Evolutionary conservation across 768 basidiomycete genomes (phyloP), one percentile per base, ranked within the genome.

Genomic region (Mycena alexandri): DNA sequence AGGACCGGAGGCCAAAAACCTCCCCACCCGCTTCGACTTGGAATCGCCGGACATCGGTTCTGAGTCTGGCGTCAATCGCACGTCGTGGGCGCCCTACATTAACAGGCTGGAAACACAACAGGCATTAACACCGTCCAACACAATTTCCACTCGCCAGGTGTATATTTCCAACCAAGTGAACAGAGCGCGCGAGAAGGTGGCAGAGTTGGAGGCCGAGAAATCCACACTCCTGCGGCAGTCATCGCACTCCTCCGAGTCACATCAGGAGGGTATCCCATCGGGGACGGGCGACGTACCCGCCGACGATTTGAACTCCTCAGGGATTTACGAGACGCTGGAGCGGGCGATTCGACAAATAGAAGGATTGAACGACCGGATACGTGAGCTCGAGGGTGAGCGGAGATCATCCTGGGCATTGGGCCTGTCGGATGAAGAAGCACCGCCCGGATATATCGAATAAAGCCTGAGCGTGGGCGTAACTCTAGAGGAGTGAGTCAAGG

Each of bases 101-200:
- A 41, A 34, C 19, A 13, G 21, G 9, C 7, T 21, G 5, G 10
- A 38, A 6, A 24, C 25, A 17, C 12, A 9, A 5, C 38, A 38
- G 4, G 38, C 5, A 11, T 38, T 38, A 38, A 10, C 14, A 11
- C 38, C 38, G 2, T 14, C 38, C 38, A 38, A 38, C 14, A 14
- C 51, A 2, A 7, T 44, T 22, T 52, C 50, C 7, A 63, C 62
- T 17, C 62, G 62, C 1, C 62, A 60, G 58, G n/a, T 67, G 14
- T 61, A 61, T 25, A 60, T 67, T 8, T 67, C 65, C 22, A 61
- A 60, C 53, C 59, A 67, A n/a, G 46, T 67, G 13, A 41, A 61
- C 41, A 55, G 60, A n/a, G 65, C 59, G 9, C 59, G 59, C 11
- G 42, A 67, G 21, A 55, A 67, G 25, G 52, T 67, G n/a, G n/a